Conservation (phyloP, 2,329 filamentous ascomycete species). For the Byssochlamys sp. region DNA sequence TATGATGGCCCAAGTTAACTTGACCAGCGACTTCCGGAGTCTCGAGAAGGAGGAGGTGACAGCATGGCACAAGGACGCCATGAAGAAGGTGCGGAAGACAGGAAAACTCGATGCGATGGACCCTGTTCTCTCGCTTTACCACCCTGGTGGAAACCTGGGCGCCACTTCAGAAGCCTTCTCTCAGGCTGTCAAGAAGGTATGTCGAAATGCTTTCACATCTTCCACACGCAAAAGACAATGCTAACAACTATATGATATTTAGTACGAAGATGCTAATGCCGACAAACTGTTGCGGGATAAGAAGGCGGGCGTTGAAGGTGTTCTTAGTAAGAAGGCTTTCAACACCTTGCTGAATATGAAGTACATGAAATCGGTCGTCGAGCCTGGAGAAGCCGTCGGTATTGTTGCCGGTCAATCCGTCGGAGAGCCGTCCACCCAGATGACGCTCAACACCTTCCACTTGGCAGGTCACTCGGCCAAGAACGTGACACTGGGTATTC, state of each 20-base stretch:
- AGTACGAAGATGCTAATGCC: slow-evolving; percentile 70
- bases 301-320: slow-evolving; percentile 39
- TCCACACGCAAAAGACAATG: neutral
- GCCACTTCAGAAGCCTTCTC: slow-evolving; percentile 85
- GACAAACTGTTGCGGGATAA: slow-evolving; percentile 52
- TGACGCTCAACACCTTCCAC: slow-evolving; percentile 99
- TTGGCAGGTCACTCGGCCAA: slow-evolving; percentile 96
- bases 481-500: slow-evolving; percentile 98
- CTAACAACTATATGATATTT: slow-evolving; percentile 11
- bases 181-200: slow-evolving; percentile 53
- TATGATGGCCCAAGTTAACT: slow-evolving; percentile 65
- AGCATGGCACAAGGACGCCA: slow-evolving; percentile 53
- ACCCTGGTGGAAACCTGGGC: slow-evolving; percentile 68
- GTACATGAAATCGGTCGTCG: slow-evolving; percentile 82
- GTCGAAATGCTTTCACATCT: slow-evolving; percentile 6
- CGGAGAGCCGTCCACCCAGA: slow-evolving; percentile 94
- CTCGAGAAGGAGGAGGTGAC: slow-evolving; percentile 59
- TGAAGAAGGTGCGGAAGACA: slow-evolving; percentile 72
- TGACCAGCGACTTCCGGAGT: slow-evolving; percentile 45
- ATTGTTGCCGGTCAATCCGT: slow-evolving; percentile 95
- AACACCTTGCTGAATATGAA: slow-evolving; percentile 81
- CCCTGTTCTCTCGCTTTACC: slow-evolving; percentile 62
- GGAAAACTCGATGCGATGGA: slow-evolving; percentile 59
- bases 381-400: slow-evolving; percentile 91
- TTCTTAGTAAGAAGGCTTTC: slow-evolving; percentile 59